These are phyloP conservation scores for Bauhinia variegata DNA, from an alignment of 306 rosid genomes.

Conservation along the genomic window DNA sequence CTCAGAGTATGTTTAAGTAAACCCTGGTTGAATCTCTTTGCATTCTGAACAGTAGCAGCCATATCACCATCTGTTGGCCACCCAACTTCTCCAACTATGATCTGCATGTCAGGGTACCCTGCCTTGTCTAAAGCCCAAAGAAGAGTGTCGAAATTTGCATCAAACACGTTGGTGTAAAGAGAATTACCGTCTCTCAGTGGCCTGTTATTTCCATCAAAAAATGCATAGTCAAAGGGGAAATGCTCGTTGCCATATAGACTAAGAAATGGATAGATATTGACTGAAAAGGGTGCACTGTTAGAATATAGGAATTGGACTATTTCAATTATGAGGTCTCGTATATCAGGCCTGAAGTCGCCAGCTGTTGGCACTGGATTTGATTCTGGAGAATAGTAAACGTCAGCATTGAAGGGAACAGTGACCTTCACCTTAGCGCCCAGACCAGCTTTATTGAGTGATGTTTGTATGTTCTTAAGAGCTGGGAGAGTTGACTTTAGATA, in stretches of 20 bases:
- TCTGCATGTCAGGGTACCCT: conserved; percentile 67
- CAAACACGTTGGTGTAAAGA: conserved; percentile 78
- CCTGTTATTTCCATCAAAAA: conserved; percentile 70
- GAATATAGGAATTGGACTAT: conserved; percentile 61
- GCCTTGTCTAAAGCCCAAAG: conserved; percentile 63
- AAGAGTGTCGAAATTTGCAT: conserved; percentile 81
- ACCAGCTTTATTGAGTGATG: conserved; percentile 68
- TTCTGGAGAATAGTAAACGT: conserved; percentile 79
- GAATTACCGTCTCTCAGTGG: conserved; percentile 65
- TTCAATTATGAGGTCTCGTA: conserved; percentile 58
- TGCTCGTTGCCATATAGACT: conserved; percentile 70
- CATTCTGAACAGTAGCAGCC: conserved; percentile 59
- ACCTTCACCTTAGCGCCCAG: conserved; percentile 68
- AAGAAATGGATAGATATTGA: conserved; percentile 86
- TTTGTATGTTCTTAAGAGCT: conserved; percentile 78
- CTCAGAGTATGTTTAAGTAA: conserved; percentile 60
- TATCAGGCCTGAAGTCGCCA: conserved; percentile 80
- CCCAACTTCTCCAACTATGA: conserved; percentile 83
- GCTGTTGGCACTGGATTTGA: conserved; percentile 86
- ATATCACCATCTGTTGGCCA: conserved; percentile 92
- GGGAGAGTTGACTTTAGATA: conserved; percentile 67
- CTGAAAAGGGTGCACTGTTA: conserved; percentile 77
- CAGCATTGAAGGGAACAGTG: conserved; percentile 96
- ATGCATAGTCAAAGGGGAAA: conserved; percentile 88
- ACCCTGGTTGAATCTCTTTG: conserved; percentile 76